Evolutionary conservation across 805 yeast species (phyloP).

Genomic region (Candida tallmaniae): DNA sequence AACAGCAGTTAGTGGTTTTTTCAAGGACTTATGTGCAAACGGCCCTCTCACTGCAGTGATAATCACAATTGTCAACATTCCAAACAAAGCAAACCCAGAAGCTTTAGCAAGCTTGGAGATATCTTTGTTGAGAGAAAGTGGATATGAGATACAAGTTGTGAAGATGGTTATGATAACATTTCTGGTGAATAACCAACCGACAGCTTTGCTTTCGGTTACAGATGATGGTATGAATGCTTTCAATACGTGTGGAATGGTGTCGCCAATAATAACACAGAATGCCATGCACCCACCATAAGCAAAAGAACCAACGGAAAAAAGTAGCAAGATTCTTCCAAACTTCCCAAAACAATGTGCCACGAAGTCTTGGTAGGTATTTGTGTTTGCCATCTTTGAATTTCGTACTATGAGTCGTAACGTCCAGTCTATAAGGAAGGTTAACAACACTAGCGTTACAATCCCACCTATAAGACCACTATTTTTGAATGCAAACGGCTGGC

Average conservation of each 20-base stretch:
- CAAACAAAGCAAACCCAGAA: slow-evolving; percentile 76
- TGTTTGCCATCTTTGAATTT: slow-evolving; percentile 74
- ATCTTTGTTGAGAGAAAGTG: slow-evolving; percentile 73
- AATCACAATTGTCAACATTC: slow-evolving; percentile 75
- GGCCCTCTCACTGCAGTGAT: slow-evolving; percentile 78
- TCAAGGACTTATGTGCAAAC: slow-evolving; percentile 40
- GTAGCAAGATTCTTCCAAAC: slow-evolving; percentile 60
- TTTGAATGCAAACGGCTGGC: slow-evolving; percentile 84
- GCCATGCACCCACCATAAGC: slow-evolving; percentile 96
- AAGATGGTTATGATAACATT: slow-evolving; percentile 67
- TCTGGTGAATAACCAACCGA: slow-evolving; percentile 52
- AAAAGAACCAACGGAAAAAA: slow-evolving; percentile 77
- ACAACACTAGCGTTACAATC: slow-evolving; percentile 48
- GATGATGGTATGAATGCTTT: slow-evolving; percentile 54
- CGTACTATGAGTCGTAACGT: slow-evolving; percentile 74
- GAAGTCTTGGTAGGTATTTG: slow-evolving; percentile 78
- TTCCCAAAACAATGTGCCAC: slow-evolving; percentile 76
- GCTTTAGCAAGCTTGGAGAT: slow-evolving; percentile 85
- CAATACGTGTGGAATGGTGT: slow-evolving; percentile 87
- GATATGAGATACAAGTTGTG: slow-evolving; percentile 72
- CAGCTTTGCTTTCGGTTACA: slow-evolving; percentile 22
- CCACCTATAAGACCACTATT: slow-evolving; percentile 82
- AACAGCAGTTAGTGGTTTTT: slow-evolving; percentile 42
- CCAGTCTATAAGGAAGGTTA: slow-evolving; percentile 83
- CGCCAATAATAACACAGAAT: slow-evolving; percentile 91